phyloP scores from a whole-genome alignment of 805 yeast genomes.

The Candida andamanensis region DNA sequence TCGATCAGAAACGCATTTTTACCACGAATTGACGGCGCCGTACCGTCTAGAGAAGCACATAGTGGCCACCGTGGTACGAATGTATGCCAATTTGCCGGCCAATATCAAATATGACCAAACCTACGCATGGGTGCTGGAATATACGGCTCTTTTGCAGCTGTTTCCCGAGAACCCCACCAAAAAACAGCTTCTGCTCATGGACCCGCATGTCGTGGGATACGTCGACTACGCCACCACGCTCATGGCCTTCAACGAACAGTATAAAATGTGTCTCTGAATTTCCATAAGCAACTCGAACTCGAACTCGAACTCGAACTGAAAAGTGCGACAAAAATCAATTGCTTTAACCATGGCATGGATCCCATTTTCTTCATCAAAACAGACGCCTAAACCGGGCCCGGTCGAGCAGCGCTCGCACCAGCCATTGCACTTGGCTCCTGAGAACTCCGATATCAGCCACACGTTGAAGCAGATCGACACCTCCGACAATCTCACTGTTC shows the following conservation, averaged over 20 bases:
- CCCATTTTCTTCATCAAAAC: background rate
- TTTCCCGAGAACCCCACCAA: constrained; percentile 6
- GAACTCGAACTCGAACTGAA: background rate
- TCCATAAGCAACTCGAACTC: background rate
- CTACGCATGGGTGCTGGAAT: constrained; percentile 18
- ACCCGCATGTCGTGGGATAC: constrained; percentile 15
- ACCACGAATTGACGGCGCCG: constrained; percentile 14
- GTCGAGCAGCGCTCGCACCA: constrained; percentile 25
- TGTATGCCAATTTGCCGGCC: constrained; percentile 19
- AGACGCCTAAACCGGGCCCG: constrained; percentile 8
- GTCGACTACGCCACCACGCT: constrained; percentile 19
- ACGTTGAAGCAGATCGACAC: constrained; percentile 24
- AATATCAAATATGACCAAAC: constrained; percentile 20
- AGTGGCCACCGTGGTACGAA: constrained; percentile 18
- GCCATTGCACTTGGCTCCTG: constrained; percentile 15
- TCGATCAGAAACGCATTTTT: constrained; percentile 11
- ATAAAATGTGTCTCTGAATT: constrained; percentile 20
- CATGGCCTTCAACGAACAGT: constrained; percentile 26
- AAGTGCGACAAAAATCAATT: constrained; percentile 1
- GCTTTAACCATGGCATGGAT: constrained; percentile 16
- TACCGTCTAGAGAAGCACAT: constrained; percentile 19
- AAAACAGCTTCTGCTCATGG: constrained; percentile 2
- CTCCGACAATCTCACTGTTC: constrained; percentile 7
- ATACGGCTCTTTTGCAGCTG: constrained; percentile 5
- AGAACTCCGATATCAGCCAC: constrained; percentile 13